Percentiles rank a stretch among this genome's conserved stretches.
phyloP scores from a whole-genome alignment of 805 yeast genomes.

The Candida nanaspora region DNA sequence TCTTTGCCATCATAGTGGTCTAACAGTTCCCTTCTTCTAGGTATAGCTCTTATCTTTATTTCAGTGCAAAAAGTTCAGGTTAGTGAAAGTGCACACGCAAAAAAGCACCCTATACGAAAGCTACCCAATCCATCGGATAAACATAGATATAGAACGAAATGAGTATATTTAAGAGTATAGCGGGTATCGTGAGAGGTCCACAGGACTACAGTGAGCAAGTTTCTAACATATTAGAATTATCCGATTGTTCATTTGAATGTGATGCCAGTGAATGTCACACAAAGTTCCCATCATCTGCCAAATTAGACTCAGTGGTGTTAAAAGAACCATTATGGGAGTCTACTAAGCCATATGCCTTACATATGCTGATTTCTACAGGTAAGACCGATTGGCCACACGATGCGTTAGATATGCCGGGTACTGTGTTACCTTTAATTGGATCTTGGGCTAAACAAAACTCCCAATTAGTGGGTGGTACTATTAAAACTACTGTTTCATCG shows the following conservation, averaged over 20 bases:
- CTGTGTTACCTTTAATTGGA: constrained; percentile 18
- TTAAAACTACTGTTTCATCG: constrained; percentile 44
- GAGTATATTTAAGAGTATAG: constrained; percentile 14
- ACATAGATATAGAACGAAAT: too few species aligned
- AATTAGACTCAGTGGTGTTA: constrained; percentile 27
- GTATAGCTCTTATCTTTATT: too few species aligned
- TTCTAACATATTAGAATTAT: constrained; percentile 31
- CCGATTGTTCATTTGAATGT: constrained; percentile 50
- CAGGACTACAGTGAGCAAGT: constrained; percentile 21
- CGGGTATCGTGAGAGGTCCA: constrained; percentile 1
- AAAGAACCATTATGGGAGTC: constrained; percentile 54
- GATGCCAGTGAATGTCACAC: constrained; percentile 28
- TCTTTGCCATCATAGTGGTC: too few species aligned
- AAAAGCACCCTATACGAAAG: too few species aligned
- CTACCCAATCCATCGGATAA: too few species aligned
- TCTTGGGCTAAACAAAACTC: constrained; percentile 17
- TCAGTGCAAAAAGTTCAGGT: too few species aligned
- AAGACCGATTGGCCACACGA: constrained; percentile 79
- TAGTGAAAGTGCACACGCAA: too few species aligned
- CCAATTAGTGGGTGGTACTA: constrained; percentile 21
- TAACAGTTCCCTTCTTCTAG: too few species aligned
- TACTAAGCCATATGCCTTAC: constrained; percentile 62
- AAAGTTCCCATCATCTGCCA: constrained; percentile 45
- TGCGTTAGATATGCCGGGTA: constrained; percentile 39
- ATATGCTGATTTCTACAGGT: constrained; percentile 78